Evolutionary conservation across 176 grass and related monocot species (phyloP), one percentile per base, ranked within the genome.

Genomic region (Eragrostis nindensis): DNA sequence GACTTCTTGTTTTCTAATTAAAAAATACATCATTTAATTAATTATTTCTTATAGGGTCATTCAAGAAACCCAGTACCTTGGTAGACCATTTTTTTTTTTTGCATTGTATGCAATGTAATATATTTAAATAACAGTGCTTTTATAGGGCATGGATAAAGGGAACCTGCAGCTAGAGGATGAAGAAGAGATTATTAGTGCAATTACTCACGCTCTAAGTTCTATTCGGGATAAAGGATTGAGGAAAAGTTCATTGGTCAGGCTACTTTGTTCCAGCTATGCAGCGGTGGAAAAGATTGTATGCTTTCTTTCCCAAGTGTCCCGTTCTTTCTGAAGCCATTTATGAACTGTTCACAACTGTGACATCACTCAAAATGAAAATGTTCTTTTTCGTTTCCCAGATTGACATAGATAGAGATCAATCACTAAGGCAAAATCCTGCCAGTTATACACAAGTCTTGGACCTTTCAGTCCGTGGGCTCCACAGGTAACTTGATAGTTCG

Each of bases 201-300:
- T 98, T 85, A 89, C 90, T 29, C 92, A 91, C 36, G 78, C 88
- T 74, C 82, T 98, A 57, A 82, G 86, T 95, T 87, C 80, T 27
- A 73, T 91, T 89, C 76, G 59, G 18, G 84, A 91, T 41, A 93
- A 84, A 80, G 90, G 93, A 55, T 76, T 93, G 17, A 93, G 88
- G 88, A 95, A 91, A 80, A 91, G 55, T 90, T 98, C 83, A 39
- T 41, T 98, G 65, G 89, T 82, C 7, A 91, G 86, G 82, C 89
- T 98, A 76, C 92, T 95, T 89, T 90, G 75, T 86, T 89, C 88
- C 73, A 93, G 95, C 74, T 95, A 93, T 69, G 42, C 83, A 78
- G 78, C 84, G 61, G 86, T 95, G 19, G 82, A 93, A 83, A 98
- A 93, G 52, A 89, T 98, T 72, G 95, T 98, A 95, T 81, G 95